Conservation (phyloP, 2,329 filamentous ascomycete species). For the Sporothrix inflata region DNA sequence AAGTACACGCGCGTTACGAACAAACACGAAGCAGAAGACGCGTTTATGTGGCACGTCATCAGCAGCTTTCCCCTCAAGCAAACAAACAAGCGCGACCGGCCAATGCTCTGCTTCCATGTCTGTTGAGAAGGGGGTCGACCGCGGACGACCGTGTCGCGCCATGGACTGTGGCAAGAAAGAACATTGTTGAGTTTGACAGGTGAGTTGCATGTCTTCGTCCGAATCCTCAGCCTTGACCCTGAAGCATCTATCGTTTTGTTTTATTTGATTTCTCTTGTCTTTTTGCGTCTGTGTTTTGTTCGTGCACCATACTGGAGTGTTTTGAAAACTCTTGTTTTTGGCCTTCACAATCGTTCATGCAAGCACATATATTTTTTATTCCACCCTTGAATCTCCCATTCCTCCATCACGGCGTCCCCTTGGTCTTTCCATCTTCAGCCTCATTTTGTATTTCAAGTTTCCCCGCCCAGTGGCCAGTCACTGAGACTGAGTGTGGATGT, state of each 20-base stretch:
- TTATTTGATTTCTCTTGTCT: not conserved
- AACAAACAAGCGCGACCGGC: not conserved
- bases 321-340: not conserved
- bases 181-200: constrained; percentile 22
- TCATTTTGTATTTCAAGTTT: not conserved
- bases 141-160: constrained; percentile 26
- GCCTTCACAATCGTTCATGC: not conserved
- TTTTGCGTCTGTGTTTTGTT: not conserved
- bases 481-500: not conserved
- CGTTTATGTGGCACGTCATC: not conserved
- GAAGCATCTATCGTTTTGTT: not conserved
- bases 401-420: not conserved
- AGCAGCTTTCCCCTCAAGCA: constrained; percentile 26
- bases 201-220: constrained; percentile 21
- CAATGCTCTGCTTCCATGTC: constrained; percentile 29
- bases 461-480: not conserved
- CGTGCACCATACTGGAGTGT: not conserved
- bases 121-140: constrained; percentile 28
- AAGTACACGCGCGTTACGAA: not conserved
- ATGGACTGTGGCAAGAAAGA: constrained; percentile 22
- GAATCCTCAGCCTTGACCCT: not conserved
- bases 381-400: not conserved
- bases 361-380: not conserved
- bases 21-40: not conserved
- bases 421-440: not conserved